Evolutionary conservation across 176 grass and related monocot species (phyloP), one percentile per base, ranked within the genome.

Genomic region (Triticum turgidum): DNA sequence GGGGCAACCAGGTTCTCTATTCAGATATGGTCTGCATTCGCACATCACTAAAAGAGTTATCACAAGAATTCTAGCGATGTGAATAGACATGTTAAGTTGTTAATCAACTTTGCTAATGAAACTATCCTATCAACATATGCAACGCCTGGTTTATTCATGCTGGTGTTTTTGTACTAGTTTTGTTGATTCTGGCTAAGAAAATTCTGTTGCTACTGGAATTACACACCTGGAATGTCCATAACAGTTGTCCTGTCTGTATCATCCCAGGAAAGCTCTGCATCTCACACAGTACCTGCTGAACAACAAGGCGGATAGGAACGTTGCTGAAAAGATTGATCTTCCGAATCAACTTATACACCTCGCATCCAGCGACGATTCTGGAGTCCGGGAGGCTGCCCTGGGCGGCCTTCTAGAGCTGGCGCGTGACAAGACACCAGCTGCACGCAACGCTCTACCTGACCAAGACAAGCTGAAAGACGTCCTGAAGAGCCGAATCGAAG

Each of bases 241-340:
- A 81, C 30, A 9, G 0, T 80, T 49, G 6, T 70, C 8, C 2
- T 88, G 5, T 49, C 21, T 87, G 11, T 49, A 42, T 81, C 18
- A 52, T 81, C 69, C 17, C 92, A 98, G 97, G 94, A 99, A 96
- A 82, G 90, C 94, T 25, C 90, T 99, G 18, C 94, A 94, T 89
- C 89, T 99, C 77, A 82, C 90, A 42, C 85, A 85, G 6, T 91
- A 88, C 69, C 39, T 91, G 27, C 77, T 91, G 66, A 68, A 84
- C 27, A 91, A 98, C 84, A 89, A 83, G 83, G 61, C 77, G 0
- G 96, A 96, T 79, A 91, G 88, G 58, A 88, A 20, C 5, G 52
- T 83, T 1, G 85, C 91, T 32, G 66, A 65, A 0, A 92, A 98
- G 65, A 88, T 96, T 70, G 93, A 94, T 30, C 88, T 98, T 72